Base-by-base conservation (phyloP, 169 alveolate genomes). In the Plasmodium sp. region DNA sequence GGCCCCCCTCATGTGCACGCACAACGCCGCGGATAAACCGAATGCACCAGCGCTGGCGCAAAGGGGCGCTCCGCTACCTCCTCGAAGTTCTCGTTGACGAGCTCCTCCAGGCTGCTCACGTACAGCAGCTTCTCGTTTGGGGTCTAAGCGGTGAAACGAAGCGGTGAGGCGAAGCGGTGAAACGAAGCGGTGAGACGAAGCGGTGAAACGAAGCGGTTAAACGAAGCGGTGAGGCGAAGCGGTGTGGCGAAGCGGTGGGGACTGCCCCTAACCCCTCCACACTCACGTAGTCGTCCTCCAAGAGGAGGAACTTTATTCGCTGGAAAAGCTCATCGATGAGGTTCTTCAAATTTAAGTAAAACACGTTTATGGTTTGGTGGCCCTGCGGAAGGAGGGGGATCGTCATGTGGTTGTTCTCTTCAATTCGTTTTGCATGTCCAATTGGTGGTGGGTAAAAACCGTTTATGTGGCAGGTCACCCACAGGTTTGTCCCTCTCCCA, bases 281-380 rank as follows among this genome's bases (percentile, higher is more conserved):
- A 31, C 81, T 86, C 77, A 86, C 93, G 14, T 86, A 86, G 9
- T 86, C 93, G 3, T 77, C 62, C 71, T 75, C 93, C 80, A 86
- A 2, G 12, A 75, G 58, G 33, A 86, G 71, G 67, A 39, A 86
- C 72, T 86, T 86, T 1, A 86, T 86, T 54, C 81, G 77, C n/a
- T 86, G 73, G 36, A 86, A 86, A 86, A 86, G 81, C 67, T 86
- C 75, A 4, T 86, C 86, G 39, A 86, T 56, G 34, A 86, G 67
- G 31, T 86, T 86, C 67, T 54, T 86, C 72, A 86, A 9, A 39
- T 86, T 86, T 5, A 86, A 33, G 48, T 86, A 86, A 43, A 86
- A 86, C 6, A 86, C 80, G 22, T 86, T 86, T 43, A 86, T 86
- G 4, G 80, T 34, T 36, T 86, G 83, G 18, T 86, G 93, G 3